phyloP scores from a whole-genome alignment of 2,329 filamentous ascomycete species.

The Talaromyces sp. region DNA sequence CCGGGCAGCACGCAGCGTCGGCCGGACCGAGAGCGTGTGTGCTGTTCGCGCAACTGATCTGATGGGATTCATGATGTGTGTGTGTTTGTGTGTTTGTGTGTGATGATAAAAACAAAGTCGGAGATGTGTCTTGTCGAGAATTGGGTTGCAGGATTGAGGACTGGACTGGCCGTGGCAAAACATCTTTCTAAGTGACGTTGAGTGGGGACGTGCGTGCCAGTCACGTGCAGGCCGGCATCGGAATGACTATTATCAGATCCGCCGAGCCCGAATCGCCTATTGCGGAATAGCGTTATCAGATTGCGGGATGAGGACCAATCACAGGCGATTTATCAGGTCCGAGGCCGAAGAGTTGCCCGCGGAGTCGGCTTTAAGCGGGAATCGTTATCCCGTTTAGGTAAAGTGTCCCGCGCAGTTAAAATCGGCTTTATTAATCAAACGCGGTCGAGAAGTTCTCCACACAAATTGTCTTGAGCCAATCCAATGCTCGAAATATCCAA shows the following conservation, averaged over 20 bases:
- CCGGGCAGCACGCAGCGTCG: constrained; percentile 7
- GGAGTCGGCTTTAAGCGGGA: background rate
- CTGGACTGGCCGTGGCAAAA: constrained; percentile 6
- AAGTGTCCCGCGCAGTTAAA: background rate
- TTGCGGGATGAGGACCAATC: background rate
- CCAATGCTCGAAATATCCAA: background rate
- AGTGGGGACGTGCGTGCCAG: background rate
- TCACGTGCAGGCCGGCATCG: constrained; percentile 11
- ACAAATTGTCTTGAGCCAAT: background rate
- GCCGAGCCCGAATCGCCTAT: background rate
- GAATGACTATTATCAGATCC: constrained; percentile 8
- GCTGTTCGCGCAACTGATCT: constrained; percentile 8
- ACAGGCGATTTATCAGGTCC: background rate
- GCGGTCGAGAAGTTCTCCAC: background rate
- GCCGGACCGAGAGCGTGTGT: constrained; percentile 10
- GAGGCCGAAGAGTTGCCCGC: background rate
- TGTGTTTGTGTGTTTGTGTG: background rate
- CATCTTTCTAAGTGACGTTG: constrained; percentile 1
- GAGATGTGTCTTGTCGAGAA: constrained; percentile 1
- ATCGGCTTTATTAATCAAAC: background rate
- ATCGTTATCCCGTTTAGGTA: background rate
- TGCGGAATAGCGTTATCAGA: constrained; percentile 4
- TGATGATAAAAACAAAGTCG: background rate
- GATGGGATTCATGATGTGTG: constrained; percentile 11
- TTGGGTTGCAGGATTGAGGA: background rate